Base-by-base conservation (phyloP, 75 land plant species). In the Picea sitchensis region DNA sequence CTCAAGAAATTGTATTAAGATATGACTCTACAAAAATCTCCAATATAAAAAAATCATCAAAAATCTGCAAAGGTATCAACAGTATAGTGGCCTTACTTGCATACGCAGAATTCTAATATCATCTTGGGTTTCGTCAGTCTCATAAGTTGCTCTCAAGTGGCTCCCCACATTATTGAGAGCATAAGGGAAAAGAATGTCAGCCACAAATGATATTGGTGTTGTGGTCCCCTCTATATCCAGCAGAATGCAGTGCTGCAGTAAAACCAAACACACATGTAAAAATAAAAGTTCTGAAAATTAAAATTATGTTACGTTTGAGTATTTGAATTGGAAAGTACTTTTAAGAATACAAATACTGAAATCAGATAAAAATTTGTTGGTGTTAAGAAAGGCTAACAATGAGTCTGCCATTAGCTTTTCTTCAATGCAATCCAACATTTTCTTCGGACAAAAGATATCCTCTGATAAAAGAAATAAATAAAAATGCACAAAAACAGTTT, bases 221-320 rank as follows among this genome's bases (percentile, higher is more conserved):
- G 98, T 98, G 26, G 99, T 98, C 23, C 99, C 99, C 84, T 98
- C 99, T 84, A 98, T 95, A 86, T 95, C 98, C 76, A 98, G 94
- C 58, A 98, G 87, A 83, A 98, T 84, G 73, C 86, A 95, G 54
- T 74, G 75, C 99, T 98, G 93, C 89, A 87, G 77, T 14, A 69
- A 77, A 73, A 64, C 14, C 44, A 15, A 57, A 57, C 54, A 71
- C 51, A 9, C 14, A 71, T 44, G 2, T 41, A 21, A 44, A 71
- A 44, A 71, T 26, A 5, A 44, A 2, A 71, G 74, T n/a, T 71
- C 54, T 71, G 41, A 71, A n/a, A 5, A 34, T 17, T 34, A 38
- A 17, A 4, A 36, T 15, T 36, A 67, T 67, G 41, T 11, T 17
- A 51, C 14, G 17, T 67, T 7, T 2, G 20, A 67, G 20, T 38